phyloP scores from a whole-genome alignment of 352 stramenopile genomes.

The Blastocystis sp. region DNA sequence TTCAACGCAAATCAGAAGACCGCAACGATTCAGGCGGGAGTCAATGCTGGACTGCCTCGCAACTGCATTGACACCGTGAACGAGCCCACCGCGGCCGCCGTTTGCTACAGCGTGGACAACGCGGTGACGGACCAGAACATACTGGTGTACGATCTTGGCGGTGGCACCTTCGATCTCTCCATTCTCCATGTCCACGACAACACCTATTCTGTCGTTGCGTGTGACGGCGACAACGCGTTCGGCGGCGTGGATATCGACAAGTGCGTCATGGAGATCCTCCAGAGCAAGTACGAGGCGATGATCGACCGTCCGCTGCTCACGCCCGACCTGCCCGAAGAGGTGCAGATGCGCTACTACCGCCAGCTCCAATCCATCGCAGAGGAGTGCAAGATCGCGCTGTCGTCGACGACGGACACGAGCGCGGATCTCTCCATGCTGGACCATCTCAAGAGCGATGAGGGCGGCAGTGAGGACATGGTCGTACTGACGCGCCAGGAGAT shows the following conservation, averaged over 20 bases:
- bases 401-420: not conserved
- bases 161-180: conserved; percentile 93
- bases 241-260: conserved; percentile 84
- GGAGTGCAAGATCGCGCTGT: not conserved
- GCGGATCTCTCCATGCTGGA: not conserved
- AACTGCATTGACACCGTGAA: conserved; percentile 77
- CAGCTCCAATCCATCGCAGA: not conserved
- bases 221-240: conserved; percentile 85
- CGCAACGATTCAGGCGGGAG: not conserved
- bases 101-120: conserved; percentile 97
- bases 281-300: not conserved
- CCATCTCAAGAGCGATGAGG: not conserved
- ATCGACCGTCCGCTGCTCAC: not conserved
- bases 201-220: conserved; percentile 79
- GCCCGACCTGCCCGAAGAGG: not conserved
- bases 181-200: conserved; percentile 80
- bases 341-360: not conserved
- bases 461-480: not conserved
- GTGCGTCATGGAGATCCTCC: not conserved
- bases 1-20: conserved; percentile 50
- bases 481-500: not conserved
- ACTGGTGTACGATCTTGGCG: conserved; percentile 96
- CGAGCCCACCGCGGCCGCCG: conserved; percentile 94
- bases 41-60: conserved; percentile 6
- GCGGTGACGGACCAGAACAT: conserved; percentile 88